Conservation (phyloP, 495 filamentous ascomycete genomes). For the Daldinia decipiens region DNA sequence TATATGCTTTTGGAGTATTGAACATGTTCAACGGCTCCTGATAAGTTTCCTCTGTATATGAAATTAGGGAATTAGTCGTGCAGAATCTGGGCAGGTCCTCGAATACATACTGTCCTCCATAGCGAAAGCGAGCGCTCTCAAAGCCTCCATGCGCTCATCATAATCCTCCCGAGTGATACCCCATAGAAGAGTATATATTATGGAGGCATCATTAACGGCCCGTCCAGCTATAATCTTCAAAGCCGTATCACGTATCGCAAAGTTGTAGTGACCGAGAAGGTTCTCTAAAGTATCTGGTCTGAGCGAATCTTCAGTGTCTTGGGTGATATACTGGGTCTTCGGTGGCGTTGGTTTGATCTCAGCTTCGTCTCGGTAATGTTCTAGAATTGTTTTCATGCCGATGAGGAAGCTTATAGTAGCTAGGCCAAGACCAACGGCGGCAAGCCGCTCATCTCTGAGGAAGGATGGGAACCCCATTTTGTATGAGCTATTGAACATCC, state of each 20-base stretch:
- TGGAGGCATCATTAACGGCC: constrained; percentile 57
- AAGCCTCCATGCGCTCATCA: constrained; percentile 59
- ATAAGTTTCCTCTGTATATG: constrained; percentile 32
- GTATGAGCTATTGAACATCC: constrained; percentile 18
- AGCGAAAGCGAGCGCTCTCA: constrained; percentile 58
- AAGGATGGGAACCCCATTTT: constrained; percentile 52
- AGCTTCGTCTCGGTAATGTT: constrained; percentile 58
- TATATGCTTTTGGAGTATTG: constrained; percentile 57
- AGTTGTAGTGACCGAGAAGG: constrained; percentile 64
- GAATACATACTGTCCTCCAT: constrained; percentile 50
- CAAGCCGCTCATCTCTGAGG: constrained; percentile 55
- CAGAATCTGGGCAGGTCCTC: not conserved
- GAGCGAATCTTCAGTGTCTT: constrained; percentile 67
- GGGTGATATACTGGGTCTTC: constrained; percentile 68
- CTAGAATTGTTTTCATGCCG: constrained; percentile 53
- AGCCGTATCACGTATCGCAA: constrained; percentile 62
- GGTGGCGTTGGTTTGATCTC: constrained; percentile 59
- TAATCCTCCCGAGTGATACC: constrained; percentile 62
- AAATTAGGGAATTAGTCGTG: constrained; percentile 17
- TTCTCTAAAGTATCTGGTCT: constrained; percentile 59
- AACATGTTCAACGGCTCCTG: constrained; percentile 45
- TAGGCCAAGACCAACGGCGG: constrained; percentile 54
- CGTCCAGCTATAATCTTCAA: constrained; percentile 64
- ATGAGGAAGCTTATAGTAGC: constrained; percentile 50
- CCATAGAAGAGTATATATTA: constrained; percentile 57